A percentile compares a stretch with the other conserved stretches of the same genome.
Conservation (phyloP, 768 basidiomycete genomes). For the Pisolithus sp. region DNA sequence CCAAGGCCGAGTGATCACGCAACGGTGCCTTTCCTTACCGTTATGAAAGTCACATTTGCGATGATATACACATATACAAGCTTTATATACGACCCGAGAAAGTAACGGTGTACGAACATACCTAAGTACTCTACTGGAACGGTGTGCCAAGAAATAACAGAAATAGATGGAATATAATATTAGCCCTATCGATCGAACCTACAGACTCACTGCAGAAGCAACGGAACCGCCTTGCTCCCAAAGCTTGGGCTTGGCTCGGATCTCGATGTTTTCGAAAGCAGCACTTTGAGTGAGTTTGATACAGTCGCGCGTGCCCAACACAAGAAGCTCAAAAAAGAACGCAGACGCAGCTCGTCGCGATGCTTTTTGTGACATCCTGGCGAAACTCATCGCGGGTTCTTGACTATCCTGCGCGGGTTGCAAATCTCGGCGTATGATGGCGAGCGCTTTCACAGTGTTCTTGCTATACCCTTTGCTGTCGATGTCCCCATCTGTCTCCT, state of each 20-base stretch:
- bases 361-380: conserved; percentile 73
- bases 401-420: conserved; percentile 44
- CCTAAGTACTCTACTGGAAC: too few species aligned
- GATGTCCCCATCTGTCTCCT: conserved; percentile 38
- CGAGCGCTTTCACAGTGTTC: conserved; percentile 82
- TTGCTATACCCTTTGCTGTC: conserved; percentile 78
- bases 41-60: neutral
- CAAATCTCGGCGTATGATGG: conserved; percentile 68
- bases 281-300: conserved; percentile 69
- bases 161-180: too few species aligned
- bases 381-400: conserved; percentile 71
- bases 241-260: conserved; percentile 74
- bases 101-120: too few species aligned
- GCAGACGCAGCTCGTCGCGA: conserved; percentile 88
- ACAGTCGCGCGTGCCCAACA: conserved; percentile 89
- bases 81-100: too few species aligned
- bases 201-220: conserved; percentile 37
- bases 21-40: neutral
- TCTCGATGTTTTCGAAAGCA: conserved; percentile 82
- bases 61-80: too few species aligned
- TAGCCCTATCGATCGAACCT: neutral
- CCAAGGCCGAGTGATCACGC: conserved; percentile 13
- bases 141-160: too few species aligned
- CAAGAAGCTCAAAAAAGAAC: conserved; percentile 97
- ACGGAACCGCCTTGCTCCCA: conserved; percentile 67